phyloP scores from a whole-genome alignment of 78 protist genomes.

The Paulinella micropora region DNA sequence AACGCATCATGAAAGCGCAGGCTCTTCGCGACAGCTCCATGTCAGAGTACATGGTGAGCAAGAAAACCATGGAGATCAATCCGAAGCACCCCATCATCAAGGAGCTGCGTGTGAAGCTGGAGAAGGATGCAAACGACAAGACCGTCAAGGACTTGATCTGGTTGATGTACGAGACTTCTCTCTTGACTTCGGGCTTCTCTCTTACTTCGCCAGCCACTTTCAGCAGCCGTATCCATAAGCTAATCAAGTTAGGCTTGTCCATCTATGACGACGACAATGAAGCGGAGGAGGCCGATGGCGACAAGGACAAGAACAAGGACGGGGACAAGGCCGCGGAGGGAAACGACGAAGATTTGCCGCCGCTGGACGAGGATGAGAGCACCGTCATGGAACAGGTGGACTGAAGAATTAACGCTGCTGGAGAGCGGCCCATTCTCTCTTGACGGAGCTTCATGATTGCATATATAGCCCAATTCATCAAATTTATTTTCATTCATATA shows the following conservation, averaged over 20 bases:
- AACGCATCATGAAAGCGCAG: conserved; percentile 98
- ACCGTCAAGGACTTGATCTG: conserved; percentile 83
- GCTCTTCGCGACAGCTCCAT: conserved; percentile 88
- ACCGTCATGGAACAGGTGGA: not conserved
- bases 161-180: conserved; percentile 90
- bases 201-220: conserved; percentile 84
- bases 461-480: not conserved
- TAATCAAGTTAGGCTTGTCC: conserved; percentile 83
- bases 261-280: conserved; percentile 30
- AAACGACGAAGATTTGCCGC: not conserved
- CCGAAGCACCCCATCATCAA: conserved; percentile 83
- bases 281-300: conserved; percentile 11
- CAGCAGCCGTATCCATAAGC: conserved; percentile 86
- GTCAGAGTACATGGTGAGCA: conserved; percentile 82
- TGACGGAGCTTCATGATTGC: not conserved
- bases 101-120: conserved; percentile 60
- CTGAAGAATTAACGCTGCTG: not conserved
- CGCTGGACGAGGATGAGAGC: not conserved
- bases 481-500: not conserved
- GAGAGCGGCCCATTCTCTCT: not conserved
- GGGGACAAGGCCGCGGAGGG: too few relatives aligned
- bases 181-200: conserved; percentile 92
- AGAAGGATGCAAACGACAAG: conserved; percentile 61
- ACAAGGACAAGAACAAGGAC: not conserved
- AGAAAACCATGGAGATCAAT: conserved; percentile 94